A percentile compares a stretch with the other conserved stretches of the same genome.
Evolutionary conservation across 2,329 filamentous ascomycete species (phyloP).

Genomic region (Sarocladium strictum): DNA sequence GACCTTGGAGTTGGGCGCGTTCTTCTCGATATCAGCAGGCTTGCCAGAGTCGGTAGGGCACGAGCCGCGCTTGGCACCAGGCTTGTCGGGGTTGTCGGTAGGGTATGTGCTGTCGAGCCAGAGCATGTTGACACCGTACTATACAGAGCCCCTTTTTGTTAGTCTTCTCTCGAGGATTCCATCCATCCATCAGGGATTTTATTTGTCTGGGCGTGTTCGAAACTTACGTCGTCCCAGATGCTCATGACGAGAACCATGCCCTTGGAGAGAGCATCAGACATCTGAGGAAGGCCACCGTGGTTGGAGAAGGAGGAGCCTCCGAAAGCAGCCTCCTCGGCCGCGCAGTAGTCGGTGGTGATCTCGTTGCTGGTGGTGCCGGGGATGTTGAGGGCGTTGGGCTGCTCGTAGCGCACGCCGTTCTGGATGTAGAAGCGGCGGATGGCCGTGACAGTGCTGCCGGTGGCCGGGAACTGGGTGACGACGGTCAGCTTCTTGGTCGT

Average conservation of each 20-base stretch:
- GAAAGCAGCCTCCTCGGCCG: slow-evolving; percentile 40
- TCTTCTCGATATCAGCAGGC: slow-evolving; percentile 17
- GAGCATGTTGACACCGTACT: slow-evolving; percentile 51
- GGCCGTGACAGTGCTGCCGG: slow-evolving; percentile 46
- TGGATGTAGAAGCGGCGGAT: slow-evolving; percentile 52
- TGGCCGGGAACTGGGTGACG: slow-evolving; percentile 50
- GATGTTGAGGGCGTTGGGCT: slow-evolving; percentile 33
- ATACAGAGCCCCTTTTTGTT: no score
- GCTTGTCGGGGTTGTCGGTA: slow-evolving; percentile 15
- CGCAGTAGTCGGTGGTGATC: slow-evolving; percentile 51
- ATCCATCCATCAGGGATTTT: no score
- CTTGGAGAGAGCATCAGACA: slow-evolving; percentile 46
- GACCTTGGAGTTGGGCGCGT: slow-evolving; percentile 24
- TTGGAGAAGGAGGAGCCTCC: slow-evolving; percentile 49
- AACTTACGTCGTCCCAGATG: slow-evolving; percentile 40
- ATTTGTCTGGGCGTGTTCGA: no score
- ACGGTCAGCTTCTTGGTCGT: slow-evolving; percentile 53
- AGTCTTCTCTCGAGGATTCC: no score
- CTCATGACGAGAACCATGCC: slow-evolving; percentile 62
- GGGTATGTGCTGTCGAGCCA: slow-evolving; percentile 64
- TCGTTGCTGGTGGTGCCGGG: slow-evolving; percentile 22
- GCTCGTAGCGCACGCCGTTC: slow-evolving; percentile 46
- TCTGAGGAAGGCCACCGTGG: slow-evolving; percentile 48
- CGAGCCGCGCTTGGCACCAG: slow-evolving; percentile 18
- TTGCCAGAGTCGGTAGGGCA: slow-evolving; percentile 20